Evolutionary conservation across 2,329 filamentous ascomycete species (phyloP).

Genomic region (Balansia obtecta): DNA sequence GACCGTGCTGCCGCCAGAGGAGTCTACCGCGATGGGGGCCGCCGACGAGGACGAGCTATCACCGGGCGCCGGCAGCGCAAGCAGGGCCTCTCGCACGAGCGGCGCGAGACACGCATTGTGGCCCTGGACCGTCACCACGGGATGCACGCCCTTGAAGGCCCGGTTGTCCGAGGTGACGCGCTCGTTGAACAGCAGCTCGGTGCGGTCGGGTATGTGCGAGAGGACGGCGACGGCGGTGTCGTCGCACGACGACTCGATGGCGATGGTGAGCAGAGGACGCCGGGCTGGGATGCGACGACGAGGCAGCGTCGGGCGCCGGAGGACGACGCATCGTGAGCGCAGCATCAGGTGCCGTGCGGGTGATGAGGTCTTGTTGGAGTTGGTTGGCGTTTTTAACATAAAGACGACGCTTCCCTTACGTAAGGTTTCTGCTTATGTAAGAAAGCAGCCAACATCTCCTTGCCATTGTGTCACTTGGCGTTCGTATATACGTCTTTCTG

Average conservation of each 20-base stretch:
- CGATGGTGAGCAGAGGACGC: constrained; percentile 42
- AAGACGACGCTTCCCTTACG: too few relatives aligned
- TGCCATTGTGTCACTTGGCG: too few relatives aligned
- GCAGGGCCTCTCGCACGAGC: constrained; percentile 54
- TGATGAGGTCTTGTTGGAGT: not conserved
- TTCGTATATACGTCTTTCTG: too few relatives aligned
- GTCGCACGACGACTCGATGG: constrained; percentile 81
- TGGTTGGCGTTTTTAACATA: too few relatives aligned
- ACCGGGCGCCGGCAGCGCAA: constrained; percentile 30
- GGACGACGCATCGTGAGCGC: constrained; percentile 1
- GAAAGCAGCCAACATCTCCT: too few relatives aligned
- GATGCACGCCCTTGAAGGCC: constrained; percentile 66
- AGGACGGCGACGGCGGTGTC: constrained; percentile 84
- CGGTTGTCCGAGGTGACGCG: constrained; percentile 74
- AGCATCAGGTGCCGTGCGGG: not conserved
- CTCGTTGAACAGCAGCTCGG: constrained; percentile 62
- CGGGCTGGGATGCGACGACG: not conserved
- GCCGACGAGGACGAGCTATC: constrained; percentile 2
- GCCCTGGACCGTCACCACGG: constrained; percentile 58
- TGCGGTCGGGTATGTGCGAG: constrained; percentile 36
- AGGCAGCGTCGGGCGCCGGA: not conserved
- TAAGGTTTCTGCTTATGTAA: too few relatives aligned
- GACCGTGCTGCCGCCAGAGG: not conserved
- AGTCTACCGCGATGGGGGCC: not conserved
- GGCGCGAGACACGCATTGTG: constrained; percentile 60